Base-by-base conservation (phyloP, 2,329 filamentous ascomycete genomes). In the Ophiocordyceps robertsii region DNA sequence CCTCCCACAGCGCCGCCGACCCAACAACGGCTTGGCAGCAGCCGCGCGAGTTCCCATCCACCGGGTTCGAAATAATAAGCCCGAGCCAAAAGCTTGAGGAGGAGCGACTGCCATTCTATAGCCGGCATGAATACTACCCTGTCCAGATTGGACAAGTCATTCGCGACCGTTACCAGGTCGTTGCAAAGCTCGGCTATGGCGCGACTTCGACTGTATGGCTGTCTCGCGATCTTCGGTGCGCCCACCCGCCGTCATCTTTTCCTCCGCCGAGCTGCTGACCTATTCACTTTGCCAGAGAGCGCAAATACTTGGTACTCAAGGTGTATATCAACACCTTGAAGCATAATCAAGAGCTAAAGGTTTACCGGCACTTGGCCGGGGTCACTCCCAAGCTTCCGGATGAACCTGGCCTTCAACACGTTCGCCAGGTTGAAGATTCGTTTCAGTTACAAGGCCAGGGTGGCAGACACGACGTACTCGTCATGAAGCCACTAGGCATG, bases 171-270 rank as follows among this genome's bases (percentile, higher is more conserved):
- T 68, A 66, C 45, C 52, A 59, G 37, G 50, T 63, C 31, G 52
- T 67, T 11, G 58, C 56, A 33, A 70, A 70, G 46, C 56, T 69
- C 11, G 66, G 66, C 24, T 66, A 61, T 46, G 65, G 65, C 9
- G 53, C 52, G 6, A 51, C 48, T 36, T 66, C 65, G 7, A 68
- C 65, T 1, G 60, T 64, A 5, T 69, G 66, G 65, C 56, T 69
- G 0, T 59, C 58, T 37, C 57, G 50, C 27, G 62, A 67, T 53
- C 53, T 64, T 13, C 42, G 39, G 51, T 55, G 24, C 37, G 6
- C 24, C 16, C 17, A 6, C 19, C 31, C 7, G 6, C 37, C 21
- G 2, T 30, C 14, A 4, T 32, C 32, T 19, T 10, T 16, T 24
- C 37, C 16, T 37, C 17, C 14, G 38, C 36, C 12, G 12, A 21